Evolutionary conservation across 1,284 basidiomycete species (phyloP).

Genomic region (Vanrija sp.): DNA sequence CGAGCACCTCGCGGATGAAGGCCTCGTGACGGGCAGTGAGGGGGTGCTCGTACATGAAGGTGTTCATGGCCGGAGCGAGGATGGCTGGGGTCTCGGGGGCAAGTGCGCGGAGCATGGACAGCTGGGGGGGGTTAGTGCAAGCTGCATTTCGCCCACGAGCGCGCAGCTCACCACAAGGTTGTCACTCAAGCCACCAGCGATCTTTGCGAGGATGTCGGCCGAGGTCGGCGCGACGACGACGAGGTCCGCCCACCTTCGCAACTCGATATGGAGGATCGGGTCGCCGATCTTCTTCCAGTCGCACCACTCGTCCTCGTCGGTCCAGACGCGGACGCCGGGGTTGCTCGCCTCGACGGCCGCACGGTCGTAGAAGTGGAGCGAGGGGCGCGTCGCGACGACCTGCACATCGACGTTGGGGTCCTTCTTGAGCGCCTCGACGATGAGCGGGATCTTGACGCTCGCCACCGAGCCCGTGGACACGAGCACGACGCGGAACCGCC

Average conservation of each 20-base stretch:
- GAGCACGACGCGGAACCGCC: conserved; percentile 64
- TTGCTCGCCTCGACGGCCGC: conserved; percentile 49
- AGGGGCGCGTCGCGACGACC: conserved; percentile 74
- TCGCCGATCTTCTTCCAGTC: conserved; percentile 72
- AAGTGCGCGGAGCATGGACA: conserved; percentile 82
- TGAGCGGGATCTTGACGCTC: conserved; percentile 85
- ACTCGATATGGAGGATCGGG: conserved; percentile 92
- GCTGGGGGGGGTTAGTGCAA: conserved; percentile 53
- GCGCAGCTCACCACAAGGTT: conserved; percentile 68
- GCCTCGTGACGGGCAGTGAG: conserved; percentile 77
- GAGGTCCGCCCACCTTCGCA: conserved; percentile 91
- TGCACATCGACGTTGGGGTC: conserved; percentile 72
- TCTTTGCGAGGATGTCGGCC: conserved; percentile 91
- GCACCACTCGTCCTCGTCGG: conserved; percentile 86
- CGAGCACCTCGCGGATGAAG: conserved; percentile 66
- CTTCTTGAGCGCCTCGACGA: conserved; percentile 62
- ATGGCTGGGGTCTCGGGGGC: conserved; percentile 75
- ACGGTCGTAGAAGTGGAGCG: conserved; percentile 71
- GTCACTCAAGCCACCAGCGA: conserved; percentile 82
- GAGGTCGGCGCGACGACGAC: conserved; percentile 92
- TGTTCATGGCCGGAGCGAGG: conserved; percentile 98
- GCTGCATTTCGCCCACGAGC: not conserved
- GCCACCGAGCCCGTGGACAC: conserved; percentile 91
- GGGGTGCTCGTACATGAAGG: conserved; percentile 94
- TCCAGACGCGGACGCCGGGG: conserved; percentile 70